phyloP scores from a whole-genome alignment of 1,139 yeast genomes.

The Taphrina flavorubra region DNA sequence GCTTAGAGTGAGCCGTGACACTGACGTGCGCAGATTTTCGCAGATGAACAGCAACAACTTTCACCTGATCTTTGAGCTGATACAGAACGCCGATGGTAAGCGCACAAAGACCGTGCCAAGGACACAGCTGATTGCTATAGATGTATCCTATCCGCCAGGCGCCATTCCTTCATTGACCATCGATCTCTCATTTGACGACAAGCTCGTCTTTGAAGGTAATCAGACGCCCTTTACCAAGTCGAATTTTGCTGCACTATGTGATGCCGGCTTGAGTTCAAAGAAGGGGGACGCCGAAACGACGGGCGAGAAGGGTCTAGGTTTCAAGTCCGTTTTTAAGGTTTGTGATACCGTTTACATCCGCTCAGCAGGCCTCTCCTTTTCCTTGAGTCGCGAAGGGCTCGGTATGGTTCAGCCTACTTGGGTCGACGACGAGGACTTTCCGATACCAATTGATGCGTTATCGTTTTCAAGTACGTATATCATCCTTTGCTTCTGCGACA shows the following conservation, averaged over 20 bases:
- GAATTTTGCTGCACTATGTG: conserved; percentile 5
- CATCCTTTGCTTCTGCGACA: neutral
- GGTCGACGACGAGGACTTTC: conserved; percentile 6
- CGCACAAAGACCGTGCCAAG: neutral
- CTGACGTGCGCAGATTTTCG: neutral
- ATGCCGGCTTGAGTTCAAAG: conserved; percentile 15
- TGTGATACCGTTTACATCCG: conserved; percentile 13
- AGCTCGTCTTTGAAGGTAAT: conserved; percentile 2
- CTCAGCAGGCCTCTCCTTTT: conserved; percentile 5
- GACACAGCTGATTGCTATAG: neutral
- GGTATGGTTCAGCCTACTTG: conserved; percentile 6
- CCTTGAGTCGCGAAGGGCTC: conserved; percentile 8
- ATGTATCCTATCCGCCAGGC: neutral
- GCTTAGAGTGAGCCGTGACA: neutral
- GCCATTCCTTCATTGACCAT: neutral
- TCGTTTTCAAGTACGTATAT: neutral
- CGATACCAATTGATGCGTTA: neutral
- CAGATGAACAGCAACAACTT: conserved; percentile 1
- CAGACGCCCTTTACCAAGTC: conserved; percentile 13
- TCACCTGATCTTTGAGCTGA: conserved; percentile 8
- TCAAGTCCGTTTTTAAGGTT: conserved; percentile 1
- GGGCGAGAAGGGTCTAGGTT: conserved; percentile 10
- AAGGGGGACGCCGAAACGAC: conserved; percentile 6
- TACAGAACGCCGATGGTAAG: conserved; percentile 8
- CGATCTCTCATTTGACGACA: neutral